Conservation (phyloP, 768 basidiomycete genomes). For the Auriscalpium orientale region DNA sequence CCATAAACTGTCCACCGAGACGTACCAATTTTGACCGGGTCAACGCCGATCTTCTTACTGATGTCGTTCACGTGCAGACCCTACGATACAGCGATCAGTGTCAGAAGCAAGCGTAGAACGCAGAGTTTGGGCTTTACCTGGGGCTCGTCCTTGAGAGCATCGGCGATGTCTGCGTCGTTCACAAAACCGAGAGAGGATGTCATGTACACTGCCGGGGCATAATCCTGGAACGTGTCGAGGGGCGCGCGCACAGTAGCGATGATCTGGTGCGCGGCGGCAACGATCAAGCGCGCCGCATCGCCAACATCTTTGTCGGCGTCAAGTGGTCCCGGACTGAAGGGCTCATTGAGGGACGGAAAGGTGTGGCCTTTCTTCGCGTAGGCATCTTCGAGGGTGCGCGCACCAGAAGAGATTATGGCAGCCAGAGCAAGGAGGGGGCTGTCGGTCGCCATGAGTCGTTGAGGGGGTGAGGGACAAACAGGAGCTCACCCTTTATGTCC, state of each 20-base stretch:
- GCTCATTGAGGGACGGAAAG: background rate
- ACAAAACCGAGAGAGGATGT: background rate
- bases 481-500: background rate
- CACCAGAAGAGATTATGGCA: background rate
- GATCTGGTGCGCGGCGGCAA: slow-evolving; percentile 3
- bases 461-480: too few species aligned
- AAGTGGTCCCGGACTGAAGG: background rate
- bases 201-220: background rate
- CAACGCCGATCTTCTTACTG: background rate
- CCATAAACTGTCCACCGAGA: background rate
- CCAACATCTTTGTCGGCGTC: background rate
- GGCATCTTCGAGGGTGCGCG: background rate
- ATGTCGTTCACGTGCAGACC: slow-evolving; percentile 8
- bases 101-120: background rate
- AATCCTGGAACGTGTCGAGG: background rate
- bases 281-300: background rate
- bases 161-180: slow-evolving; percentile 1
- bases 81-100: background rate
- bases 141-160: slow-evolving; percentile 1
- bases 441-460: too few species aligned
- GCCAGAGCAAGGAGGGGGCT: background rate
- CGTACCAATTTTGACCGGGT: slow-evolving; percentile 4
- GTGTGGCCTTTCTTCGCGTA: background rate
- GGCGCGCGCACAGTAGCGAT: slow-evolving; percentile 2
- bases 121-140: background rate